Base-by-base conservation (phyloP, 192 early-diverging fungal genomes). In the Podila epigama region DNA sequence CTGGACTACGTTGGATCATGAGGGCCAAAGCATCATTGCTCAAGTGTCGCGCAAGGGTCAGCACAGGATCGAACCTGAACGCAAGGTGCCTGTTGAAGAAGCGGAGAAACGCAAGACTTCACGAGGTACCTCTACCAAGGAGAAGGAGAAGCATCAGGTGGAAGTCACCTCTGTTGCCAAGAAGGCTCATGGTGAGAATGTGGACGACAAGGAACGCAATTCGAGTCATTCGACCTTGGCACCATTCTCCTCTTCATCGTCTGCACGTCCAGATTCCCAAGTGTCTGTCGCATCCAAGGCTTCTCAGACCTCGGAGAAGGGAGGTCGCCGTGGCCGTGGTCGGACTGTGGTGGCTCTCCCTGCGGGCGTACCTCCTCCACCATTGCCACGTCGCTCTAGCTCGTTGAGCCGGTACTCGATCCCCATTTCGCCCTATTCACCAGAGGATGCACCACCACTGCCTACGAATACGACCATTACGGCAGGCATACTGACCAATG, bases 1-100 rank as follows among this genome's bases (percentile, higher is more conserved):
- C 20, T 85, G 66, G 40, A 81, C 84, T 1, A 77, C 73, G 3
- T 44, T 77, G 29, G 73, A 77, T 41, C 73, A 77, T 22, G 73
- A 77, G 32, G 73, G 73, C 31, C 66, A 68, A 39, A 77, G 73
- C 44, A 77, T 77, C 20, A 58, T 67, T 27, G 66, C 73, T 11
- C 73, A 77, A 32, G 73, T 77, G 22, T 63, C 73, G 9, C 41
- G 73, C n/a, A 77, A 77, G 25, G 73, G 66, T 4, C 73, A 68
- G 51, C 58, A 52, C 34, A 48, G 16, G 29, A 33, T 54, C 27
- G 52, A 54, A 25, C 52, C 52, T 28, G 44, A 48, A 10, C 9
- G 25, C 20, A 48, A 48, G 44, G 44, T 22, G 44, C n/a, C n/a
- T 18, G 44, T 48, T 18, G 44, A 48, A 8, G 20, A 48, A 15